Evolutionary conservation across 1,139 yeast genomes (phyloP).

Genomic region (Yamadazyma kanchanaburiensis): DNA sequence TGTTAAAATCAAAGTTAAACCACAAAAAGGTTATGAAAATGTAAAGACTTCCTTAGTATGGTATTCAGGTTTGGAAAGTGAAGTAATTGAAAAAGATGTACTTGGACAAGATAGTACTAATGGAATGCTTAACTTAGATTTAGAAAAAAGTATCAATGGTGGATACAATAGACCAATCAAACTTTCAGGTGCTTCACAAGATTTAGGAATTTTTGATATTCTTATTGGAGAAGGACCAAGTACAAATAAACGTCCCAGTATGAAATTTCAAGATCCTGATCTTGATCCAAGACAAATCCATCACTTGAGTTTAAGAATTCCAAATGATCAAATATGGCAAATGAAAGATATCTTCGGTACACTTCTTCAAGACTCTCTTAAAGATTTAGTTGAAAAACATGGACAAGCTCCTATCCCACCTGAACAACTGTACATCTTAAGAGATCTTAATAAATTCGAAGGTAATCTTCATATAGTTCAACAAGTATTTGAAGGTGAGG

Average conservation of each 20-base stretch:
- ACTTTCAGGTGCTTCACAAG: constrained; percentile 53
- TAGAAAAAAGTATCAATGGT: constrained; percentile 23
- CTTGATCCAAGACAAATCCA: constrained; percentile 57
- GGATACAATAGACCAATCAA: constrained; percentile 30
- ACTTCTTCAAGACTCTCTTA: constrained; percentile 64
- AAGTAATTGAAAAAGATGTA: constrained; percentile 17
- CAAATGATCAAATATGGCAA: constrained; percentile 73
- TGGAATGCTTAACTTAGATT: constrained; percentile 34
- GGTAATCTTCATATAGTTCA: constrained; percentile 84
- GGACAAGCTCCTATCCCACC: constrained; percentile 39
- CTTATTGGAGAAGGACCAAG: constrained; percentile 47
- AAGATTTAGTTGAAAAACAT: constrained; percentile 38
- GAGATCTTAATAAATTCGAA: constrained; percentile 58
- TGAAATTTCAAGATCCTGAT: constrained; percentile 17
- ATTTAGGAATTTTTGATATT: constrained; percentile 53
- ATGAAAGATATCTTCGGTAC: constrained; percentile 76
- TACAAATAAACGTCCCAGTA: constrained; percentile 39
- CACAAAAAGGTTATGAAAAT: constrained; percentile 47
- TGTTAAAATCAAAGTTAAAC: constrained; percentile 59
- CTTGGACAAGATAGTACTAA: constrained; percentile 18
- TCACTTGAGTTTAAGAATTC: constrained; percentile 66
- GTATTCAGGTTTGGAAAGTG: constrained; percentile 72
- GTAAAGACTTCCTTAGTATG: constrained; percentile 65
- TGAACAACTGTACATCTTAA: constrained; percentile 49
- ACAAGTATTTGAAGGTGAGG: constrained; percentile 68